Evolutionary conservation across 1,284 basidiomycete genomes (phyloP).

Genomic region (Ustilago sp.): DNA sequence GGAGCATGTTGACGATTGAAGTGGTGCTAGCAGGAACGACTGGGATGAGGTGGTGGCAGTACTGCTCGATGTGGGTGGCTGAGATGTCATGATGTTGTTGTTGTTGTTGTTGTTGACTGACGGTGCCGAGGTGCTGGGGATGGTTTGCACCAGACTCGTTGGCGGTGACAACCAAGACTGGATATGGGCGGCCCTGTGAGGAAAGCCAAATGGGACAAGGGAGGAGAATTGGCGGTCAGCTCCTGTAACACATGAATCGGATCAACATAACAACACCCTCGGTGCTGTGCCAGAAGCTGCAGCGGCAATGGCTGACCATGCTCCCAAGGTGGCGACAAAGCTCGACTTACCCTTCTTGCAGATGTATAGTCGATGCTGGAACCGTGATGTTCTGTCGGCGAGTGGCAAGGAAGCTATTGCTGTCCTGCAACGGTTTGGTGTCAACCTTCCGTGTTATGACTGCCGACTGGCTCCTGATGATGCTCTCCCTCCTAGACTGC

Average conservation of each 20-base stretch:
- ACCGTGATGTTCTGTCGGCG: not conserved
- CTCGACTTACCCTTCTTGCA: not conserved
- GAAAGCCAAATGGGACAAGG: not conserved
- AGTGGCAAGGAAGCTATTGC: not conserved
- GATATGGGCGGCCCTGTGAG: not conserved
- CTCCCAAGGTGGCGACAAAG: not conserved
- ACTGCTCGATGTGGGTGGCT: constrained; percentile 17
- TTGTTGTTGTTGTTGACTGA: constrained; percentile 19
- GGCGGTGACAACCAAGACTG: not conserved
- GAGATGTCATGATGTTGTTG: constrained; percentile 41
- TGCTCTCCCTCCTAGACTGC: not conserved
- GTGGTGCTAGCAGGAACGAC: constrained; percentile 37
- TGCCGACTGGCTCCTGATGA: not conserved
- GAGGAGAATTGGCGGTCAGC: not conserved
- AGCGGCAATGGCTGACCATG: not conserved
- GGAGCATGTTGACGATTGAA: constrained; percentile 33
- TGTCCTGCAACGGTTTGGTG: not conserved
- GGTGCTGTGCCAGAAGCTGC: not conserved
- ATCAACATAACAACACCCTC: constrained; percentile 1
- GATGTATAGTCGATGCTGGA: not conserved
- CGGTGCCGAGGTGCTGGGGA: constrained; percentile 11
- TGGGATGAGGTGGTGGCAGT: constrained; percentile 31
- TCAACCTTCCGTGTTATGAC: too few relatives aligned
- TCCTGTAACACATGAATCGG: not conserved
- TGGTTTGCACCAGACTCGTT: constrained; percentile 26